Base-by-base conservation (phyloP, 768 basidiomycete genomes). In the Lentinus tigrinus region DNA sequence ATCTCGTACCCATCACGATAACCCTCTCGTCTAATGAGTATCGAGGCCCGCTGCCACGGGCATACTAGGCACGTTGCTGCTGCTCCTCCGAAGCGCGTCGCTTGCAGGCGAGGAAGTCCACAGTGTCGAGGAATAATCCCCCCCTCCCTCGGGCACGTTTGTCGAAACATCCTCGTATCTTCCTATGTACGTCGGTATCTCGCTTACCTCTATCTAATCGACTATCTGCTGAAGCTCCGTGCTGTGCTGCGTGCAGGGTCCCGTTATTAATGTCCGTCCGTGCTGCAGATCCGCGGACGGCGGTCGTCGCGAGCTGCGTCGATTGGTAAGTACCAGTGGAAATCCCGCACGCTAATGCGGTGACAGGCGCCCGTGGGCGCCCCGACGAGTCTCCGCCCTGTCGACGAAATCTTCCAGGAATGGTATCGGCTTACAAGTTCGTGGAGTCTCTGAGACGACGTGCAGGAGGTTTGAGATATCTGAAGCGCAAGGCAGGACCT, bases 371-470 rank as follows among this genome's bases (percentile, higher is more conserved):
- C 28, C 40, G 34, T n/a, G 56, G 50, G 56, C 56, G 56, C 56
- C 38, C 56, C 56, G 56, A 57, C 23, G 50, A 52, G 31, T 51
- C 43, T 36, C 56, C 56, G 56, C 42, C 16, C 27, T 36, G 42
- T 28, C 31, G 8, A 44, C 51, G 49, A 37, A 57, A 52, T 38
- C 43, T 5, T 27, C 50, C 42, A 13, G 17, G 37, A 38, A 28
- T 27, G 56, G 56, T 27, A 57, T 26, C 40, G 26, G 43, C 34
- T 26, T 21, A 39, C 19, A 19, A 38, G 26, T 23, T 31, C 21
- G 48, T 49, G 34, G 48, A 36, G n/a, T 27, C 9, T 19, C 16
- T 49, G 31, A 6, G 31, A 31, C 31, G 7, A 31, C 11, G 31
- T 1, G 31, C 31, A 31, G 31, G 3, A 11, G 3, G 7, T 7